Conservation (phyloP, 768 basidiomycete species). For the Leucocoprinus leucothites region DNA sequence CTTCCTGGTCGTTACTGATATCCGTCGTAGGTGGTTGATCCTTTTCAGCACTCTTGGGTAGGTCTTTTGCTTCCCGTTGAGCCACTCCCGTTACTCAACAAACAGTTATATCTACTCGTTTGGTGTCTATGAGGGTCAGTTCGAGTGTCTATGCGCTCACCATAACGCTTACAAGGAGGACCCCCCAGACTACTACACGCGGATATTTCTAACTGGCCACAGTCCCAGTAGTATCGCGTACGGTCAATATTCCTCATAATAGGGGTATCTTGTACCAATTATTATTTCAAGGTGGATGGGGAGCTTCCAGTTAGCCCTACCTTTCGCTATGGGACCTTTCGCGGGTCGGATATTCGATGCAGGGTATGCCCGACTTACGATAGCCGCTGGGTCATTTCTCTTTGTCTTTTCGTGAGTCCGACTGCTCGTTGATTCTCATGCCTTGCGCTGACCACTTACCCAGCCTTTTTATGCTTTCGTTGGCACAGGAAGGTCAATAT, state of each 20-base stretch:
- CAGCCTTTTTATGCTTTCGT: constrained; percentile 40
- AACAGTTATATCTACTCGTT: constrained; percentile 26
- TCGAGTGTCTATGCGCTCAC: neutral
- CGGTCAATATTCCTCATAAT: constrained; percentile 11
- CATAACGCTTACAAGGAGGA: constrained; percentile 24
- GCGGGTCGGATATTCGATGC: constrained; percentile 42
- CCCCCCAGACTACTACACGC: constrained; percentile 39
- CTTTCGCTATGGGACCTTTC: constrained; percentile 37
- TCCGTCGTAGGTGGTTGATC: constrained; percentile 31
- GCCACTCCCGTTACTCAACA: neutral
- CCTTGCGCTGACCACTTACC: constrained; percentile 8
- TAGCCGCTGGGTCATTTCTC: constrained; percentile 22
- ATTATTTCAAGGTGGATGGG: constrained; percentile 41
- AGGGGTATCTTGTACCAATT: constrained; percentile 1
- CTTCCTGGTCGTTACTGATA: neutral
- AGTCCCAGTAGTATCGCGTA: constrained; percentile 41
- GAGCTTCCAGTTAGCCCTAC: constrained; percentile 43
- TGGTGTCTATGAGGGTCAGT: constrained; percentile 31
- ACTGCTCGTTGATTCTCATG: constrained; percentile 9
- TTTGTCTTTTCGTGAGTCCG: constrained; percentile 24
- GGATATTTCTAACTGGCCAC: constrained; percentile 31
- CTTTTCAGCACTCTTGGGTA: constrained; percentile 45
- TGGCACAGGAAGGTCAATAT: constrained; percentile 37
- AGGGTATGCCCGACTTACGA: constrained; percentile 37
- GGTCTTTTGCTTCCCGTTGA: neutral